phyloP scores from a whole-genome alignment of 352 stramenopile species.

The Phytophthora macrochlamydospora region DNA sequence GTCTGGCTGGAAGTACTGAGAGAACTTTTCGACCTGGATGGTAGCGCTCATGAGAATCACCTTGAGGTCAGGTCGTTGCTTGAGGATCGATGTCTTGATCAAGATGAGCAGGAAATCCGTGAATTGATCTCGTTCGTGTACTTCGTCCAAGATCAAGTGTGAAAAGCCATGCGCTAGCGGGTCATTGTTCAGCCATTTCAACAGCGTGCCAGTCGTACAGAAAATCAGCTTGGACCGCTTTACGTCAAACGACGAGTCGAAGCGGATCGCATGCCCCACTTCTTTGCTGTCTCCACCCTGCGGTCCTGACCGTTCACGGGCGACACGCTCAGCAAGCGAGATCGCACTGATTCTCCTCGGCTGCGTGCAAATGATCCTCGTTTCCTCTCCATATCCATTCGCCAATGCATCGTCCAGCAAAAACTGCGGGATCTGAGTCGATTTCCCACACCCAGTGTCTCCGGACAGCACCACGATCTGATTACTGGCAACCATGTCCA shows the following conservation, averaged over 20 bases:
- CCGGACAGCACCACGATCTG: constrained; percentile 93
- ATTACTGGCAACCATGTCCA: constrained; percentile 68
- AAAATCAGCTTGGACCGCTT: constrained; percentile 94
- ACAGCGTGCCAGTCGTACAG: constrained; percentile 95
- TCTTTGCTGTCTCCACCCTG: constrained; percentile 48
- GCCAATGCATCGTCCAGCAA: constrained; percentile 87
- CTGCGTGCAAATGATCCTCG: constrained; percentile 92
- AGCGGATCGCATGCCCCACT: constrained; percentile 93
- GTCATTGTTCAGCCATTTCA: constrained; percentile 87
- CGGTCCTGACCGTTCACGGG: constrained; percentile 64
- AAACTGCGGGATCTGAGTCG: constrained; percentile 94
- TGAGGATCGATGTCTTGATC: constrained; percentile 89
- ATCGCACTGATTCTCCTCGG: constrained; percentile 93
- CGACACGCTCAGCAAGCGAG: constrained; percentile 88
- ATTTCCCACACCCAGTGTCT: constrained; percentile 95
- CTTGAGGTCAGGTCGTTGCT: constrained; percentile 83
- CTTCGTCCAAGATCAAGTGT: constrained; percentile 96
- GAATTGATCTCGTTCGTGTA: constrained; percentile 95
- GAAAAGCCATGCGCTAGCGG: constrained; percentile 83
- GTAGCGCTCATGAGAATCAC: constrained; percentile 97
- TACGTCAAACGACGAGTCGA: constrained; percentile 83
- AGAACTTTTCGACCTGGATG: constrained; percentile 94
- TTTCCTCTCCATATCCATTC: constrained; percentile 57
- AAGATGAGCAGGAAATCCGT: constrained; percentile 97
- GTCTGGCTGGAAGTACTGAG: constrained; percentile 89